Conservation (phyloP, 768 basidiomycete species). For the Phaeolepiota aurea region DNA sequence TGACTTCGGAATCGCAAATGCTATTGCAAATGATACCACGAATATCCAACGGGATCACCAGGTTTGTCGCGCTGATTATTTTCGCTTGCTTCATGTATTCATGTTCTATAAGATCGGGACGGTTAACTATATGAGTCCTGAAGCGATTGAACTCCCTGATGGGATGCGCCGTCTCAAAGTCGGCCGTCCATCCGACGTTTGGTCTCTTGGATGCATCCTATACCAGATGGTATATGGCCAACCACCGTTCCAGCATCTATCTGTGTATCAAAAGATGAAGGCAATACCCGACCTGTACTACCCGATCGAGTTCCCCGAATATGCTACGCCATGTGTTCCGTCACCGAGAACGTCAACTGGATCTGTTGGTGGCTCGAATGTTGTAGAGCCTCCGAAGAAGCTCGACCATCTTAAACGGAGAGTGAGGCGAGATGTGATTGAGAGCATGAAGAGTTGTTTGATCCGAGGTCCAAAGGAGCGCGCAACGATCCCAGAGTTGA, state of each 20-base stretch:
- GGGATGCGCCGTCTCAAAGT: constrained; percentile 89
- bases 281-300: constrained; percentile 79
- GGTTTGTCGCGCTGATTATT: constrained; percentile 32
- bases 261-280: constrained; percentile 84
- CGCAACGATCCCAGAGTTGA: constrained; percentile 79
- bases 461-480: constrained; percentile 73
- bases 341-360: constrained; percentile 18
- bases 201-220: constrained; percentile 95
- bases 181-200: constrained; percentile 92
- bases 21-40: constrained; percentile 96
- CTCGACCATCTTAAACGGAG: constrained; percentile 61
- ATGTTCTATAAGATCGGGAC: constrained; percentile 67
- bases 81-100: constrained; percentile 2
- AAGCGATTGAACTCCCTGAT: constrained; percentile 85
- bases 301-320: constrained; percentile 76
- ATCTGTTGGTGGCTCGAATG: constrained; percentile 14
- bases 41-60: constrained; percentile 97
- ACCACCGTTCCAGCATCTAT: constrained; percentile 84
- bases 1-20: constrained; percentile 99
- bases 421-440: constrained; percentile 73
- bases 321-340: constrained; percentile 45
- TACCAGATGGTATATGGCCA: constrained; percentile 98
- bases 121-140: constrained; percentile 98
- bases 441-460: constrained; percentile 77
- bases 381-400: constrained; percentile 39